Percentiles rank a stretch among this genome's conserved stretches.
These are phyloP conservation scores for Limnanthes douglasii DNA, from an alignment of 345 rosid genomes.

Conservation along the genomic window DNA sequence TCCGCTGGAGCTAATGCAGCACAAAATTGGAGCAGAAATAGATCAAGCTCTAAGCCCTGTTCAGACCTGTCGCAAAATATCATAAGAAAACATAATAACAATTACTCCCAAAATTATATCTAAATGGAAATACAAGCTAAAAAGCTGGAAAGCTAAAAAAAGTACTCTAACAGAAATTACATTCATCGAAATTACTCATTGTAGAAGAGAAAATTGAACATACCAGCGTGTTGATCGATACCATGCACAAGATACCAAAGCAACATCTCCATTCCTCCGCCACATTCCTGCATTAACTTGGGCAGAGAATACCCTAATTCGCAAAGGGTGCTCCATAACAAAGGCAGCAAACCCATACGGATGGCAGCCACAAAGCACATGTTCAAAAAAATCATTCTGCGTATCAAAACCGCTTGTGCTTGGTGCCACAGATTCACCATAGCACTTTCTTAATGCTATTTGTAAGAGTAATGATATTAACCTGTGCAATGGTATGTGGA, in stretches of 20 bases:
- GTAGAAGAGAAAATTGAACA: slow-evolving; percentile 8
- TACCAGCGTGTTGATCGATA: slow-evolving; percentile 79
- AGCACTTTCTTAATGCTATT: slow-evolving; percentile 48
- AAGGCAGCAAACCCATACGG: slow-evolving; percentile 74
- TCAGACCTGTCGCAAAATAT: slow-evolving; percentile 58
- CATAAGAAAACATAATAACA: slow-evolving; percentile 9
- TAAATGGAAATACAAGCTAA: too few relatives aligned
- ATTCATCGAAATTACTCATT: too few relatives aligned
- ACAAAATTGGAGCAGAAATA: slow-evolving; percentile 92
- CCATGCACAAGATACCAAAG: slow-evolving; percentile 50
- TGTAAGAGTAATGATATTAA: slow-evolving; percentile 65
- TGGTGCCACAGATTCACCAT: slow-evolving; percentile 33
- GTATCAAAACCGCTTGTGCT: slow-evolving; percentile 11
- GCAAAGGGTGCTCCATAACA: slow-evolving; percentile 86
- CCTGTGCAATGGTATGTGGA: slow-evolving; percentile 74
- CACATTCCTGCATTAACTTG: slow-evolving; percentile 93
- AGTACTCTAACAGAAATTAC: too few relatives aligned
- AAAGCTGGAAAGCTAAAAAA: too few relatives aligned
- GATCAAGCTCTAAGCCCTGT: slow-evolving; percentile 86
- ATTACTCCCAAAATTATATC: slow-evolving; percentile 1
- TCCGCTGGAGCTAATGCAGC: slow-evolving; percentile 92
- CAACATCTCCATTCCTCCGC: slow-evolving; percentile 84
- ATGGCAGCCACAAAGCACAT: slow-evolving; percentile 39
- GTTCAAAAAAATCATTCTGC: slow-evolving; percentile 51
- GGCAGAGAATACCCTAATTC: slow-evolving; percentile 79